Evolutionary conservation across 1,284 basidiomycete genomes (phyloP).

Genomic region (Cutaneotrichosporon arboriforme): DNA sequence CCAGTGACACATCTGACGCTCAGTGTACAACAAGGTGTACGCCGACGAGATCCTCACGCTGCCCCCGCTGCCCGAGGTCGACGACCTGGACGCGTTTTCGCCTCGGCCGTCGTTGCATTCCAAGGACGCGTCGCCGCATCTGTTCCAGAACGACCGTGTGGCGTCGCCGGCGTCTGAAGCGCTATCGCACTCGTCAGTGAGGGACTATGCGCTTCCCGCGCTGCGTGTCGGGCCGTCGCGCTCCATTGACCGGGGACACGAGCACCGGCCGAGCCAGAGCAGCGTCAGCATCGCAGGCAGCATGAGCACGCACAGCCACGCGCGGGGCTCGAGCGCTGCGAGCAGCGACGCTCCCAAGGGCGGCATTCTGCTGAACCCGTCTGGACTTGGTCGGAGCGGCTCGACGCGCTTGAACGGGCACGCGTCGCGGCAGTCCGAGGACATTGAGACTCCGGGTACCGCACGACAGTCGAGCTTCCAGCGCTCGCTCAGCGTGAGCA

Average conservation of each 20-base stretch:
- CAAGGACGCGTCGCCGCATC: slow-evolving; percentile 6
- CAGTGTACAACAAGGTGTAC: slow-evolving; percentile 82
- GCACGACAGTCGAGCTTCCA: slow-evolving; percentile 1
- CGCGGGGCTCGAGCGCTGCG: slow-evolving; percentile 5
- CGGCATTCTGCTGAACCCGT: slow-evolving; percentile 11
- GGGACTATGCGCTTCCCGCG: slow-evolving; percentile 11
- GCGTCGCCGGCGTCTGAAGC: background rate
- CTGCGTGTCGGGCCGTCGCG: slow-evolving; percentile 15
- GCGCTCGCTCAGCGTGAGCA: slow-evolving; percentile 3
- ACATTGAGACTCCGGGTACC: background rate
- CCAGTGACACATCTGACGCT: slow-evolving; percentile 1
- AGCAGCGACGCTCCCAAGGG: background rate
- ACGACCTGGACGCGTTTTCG: slow-evolving; percentile 6
- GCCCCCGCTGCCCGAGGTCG: slow-evolving; percentile 21
- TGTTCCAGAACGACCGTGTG: background rate
- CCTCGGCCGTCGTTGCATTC: slow-evolving; percentile 6
- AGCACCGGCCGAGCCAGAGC: slow-evolving; percentile 12
- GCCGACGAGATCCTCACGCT: slow-evolving; percentile 64
- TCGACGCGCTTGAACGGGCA: slow-evolving; percentile 12
- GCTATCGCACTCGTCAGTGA: background rate
- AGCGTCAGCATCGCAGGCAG: slow-evolving; percentile 6
- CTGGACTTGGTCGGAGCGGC: background rate
- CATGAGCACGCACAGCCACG: slow-evolving; percentile 6
- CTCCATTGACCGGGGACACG: background rate
- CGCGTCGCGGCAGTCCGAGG: background rate